Evolutionary conservation across 2,329 filamentous ascomycete genomes (phyloP).

Genomic region (Bipolaris sorokiniana): DNA sequence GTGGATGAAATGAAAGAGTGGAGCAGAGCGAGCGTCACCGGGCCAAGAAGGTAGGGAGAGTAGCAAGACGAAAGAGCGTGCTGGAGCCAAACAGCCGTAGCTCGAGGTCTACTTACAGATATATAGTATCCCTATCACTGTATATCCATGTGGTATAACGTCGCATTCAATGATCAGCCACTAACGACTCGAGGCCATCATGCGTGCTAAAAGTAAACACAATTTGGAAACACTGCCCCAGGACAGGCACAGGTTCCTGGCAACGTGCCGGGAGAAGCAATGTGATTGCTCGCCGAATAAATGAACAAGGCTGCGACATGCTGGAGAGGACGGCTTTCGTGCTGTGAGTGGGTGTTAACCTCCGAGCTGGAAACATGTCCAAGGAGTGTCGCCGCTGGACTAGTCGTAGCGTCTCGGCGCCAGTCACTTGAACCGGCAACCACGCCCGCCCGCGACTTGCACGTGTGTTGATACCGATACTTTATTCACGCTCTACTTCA

Average conservation of each 20-base stretch:
- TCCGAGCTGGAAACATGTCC: conserved; percentile 24
- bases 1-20: conserved; percentile 44
- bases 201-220: conserved; percentile 1
- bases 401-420: conserved; percentile 26
- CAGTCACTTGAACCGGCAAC: conserved; percentile 25
- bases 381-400: conserved; percentile 11
- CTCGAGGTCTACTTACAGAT: conserved; percentile 24
- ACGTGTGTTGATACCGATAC: conserved; percentile 22
- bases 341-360: conserved; percentile 34
- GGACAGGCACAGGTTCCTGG: conserved; percentile 1
- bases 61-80: background rate
- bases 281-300: conserved; percentile 38
- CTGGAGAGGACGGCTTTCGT: conserved; percentile 22
- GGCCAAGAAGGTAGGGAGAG: background rate
- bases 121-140: background rate
- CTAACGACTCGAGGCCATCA: conserved; percentile 4
- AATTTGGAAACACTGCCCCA: conserved; percentile 8
- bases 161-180: conserved; percentile 1
- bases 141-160: background rate
- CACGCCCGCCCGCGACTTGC: conserved; percentile 18
- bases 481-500: conserved; percentile 18
- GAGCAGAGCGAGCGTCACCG: conserved; percentile 10
- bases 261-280: conserved; percentile 27
- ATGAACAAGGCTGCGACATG: conserved; percentile 19
- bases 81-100: background rate